Conservation (phyloP, 2,329 filamentous ascomycete species). For the Colletotrichum cuscutae region DNA sequence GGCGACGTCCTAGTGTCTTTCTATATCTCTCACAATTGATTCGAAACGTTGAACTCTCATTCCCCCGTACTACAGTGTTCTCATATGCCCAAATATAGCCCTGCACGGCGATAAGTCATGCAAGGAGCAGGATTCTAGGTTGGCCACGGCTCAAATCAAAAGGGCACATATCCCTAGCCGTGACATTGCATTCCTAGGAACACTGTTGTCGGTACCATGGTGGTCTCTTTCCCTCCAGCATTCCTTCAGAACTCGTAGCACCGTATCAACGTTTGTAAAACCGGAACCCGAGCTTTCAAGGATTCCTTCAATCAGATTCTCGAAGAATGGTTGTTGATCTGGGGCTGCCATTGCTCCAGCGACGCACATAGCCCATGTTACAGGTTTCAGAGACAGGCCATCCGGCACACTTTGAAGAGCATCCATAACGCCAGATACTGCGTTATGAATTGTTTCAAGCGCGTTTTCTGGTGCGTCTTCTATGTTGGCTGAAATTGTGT, state of each 20-base stretch:
- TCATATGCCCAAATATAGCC: no score
- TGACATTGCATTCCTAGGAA: slow-evolving; percentile 8
- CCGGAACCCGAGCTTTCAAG: slow-evolving; percentile 3
- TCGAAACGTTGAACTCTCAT: background rate
- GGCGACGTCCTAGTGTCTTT: no score
- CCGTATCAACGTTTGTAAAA: slow-evolving; percentile 28
- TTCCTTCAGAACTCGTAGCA: slow-evolving; percentile 8
- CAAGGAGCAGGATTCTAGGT: background rate
- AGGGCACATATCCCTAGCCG: slow-evolving; percentile 15
- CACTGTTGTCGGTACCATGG: background rate
- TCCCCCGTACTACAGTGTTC: background rate
- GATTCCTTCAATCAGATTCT: slow-evolving; percentile 5
- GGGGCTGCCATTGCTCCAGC: slow-evolving; percentile 20
- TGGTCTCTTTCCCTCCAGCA: background rate
- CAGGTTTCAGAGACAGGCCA: slow-evolving; percentile 2
- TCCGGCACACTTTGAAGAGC: slow-evolving; percentile 3
- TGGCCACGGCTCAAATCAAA: background rate
- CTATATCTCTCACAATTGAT: background rate
- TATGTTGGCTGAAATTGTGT: background rate
- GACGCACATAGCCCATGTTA: slow-evolving; percentile 25
- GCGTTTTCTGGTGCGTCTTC: background rate
- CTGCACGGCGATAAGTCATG: no score
- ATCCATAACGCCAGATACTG: slow-evolving; percentile 10
- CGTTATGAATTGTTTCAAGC: background rate
- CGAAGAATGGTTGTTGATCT: slow-evolving; percentile 17